Base-by-base conservation (phyloP, 2,329 filamentous ascomycete species). In the Colletotrichum sp. region DNA sequence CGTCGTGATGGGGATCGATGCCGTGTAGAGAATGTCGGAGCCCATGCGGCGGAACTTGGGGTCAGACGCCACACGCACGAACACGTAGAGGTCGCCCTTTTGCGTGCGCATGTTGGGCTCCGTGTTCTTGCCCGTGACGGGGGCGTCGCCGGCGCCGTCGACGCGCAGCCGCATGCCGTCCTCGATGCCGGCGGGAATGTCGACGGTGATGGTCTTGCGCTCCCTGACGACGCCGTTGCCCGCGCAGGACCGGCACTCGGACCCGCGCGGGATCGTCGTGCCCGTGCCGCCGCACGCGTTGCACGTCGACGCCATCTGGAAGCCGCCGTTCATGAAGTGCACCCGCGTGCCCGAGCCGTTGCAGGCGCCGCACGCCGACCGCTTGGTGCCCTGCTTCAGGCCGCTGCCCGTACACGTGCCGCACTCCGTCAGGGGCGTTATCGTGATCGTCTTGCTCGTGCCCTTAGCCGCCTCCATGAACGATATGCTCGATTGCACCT, bases 381-480 rank as follows among this genome's bases (percentile, higher is more conserved):
- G 90, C 84, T 94, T 92, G 15, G 93, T 91, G 13, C 96, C 96
- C 75, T 92, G 85, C 88, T 98, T 98, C 84, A 98, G 81, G 1
- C 97, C 97, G 79, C 90, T 95, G 66, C 97, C 97, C 15, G 90
- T 88, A 82, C 97, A 99, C 15, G 95, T 96, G 78, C 92, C 92
- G 82, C 97, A 99, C 76, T 94, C 88, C 25, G 94, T 92, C 80
- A 98, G 86, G 1, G 97, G 96, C 11, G 94, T 95, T 79, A 98
- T 94, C 79, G 90, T 92, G 74, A 99, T 95, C n/a, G 96, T 94
- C 86, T 98, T 98, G 81, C 89, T 93, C 9, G 94, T 93, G 44
- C 97, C 97, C 85, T 98, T 98, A 12, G 97, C 97, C 8, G 97
- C 95, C 82, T 99, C 97, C 92, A 97, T 94, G 85, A 99, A 99